A percentile compares a stretch with the other conserved stretches of the same genome.
These are phyloP conservation scores for Lignosus rhinocerotis DNA, from an alignment of 1,284 basidiomycete genomes.

Conservation along the genomic window DNA sequence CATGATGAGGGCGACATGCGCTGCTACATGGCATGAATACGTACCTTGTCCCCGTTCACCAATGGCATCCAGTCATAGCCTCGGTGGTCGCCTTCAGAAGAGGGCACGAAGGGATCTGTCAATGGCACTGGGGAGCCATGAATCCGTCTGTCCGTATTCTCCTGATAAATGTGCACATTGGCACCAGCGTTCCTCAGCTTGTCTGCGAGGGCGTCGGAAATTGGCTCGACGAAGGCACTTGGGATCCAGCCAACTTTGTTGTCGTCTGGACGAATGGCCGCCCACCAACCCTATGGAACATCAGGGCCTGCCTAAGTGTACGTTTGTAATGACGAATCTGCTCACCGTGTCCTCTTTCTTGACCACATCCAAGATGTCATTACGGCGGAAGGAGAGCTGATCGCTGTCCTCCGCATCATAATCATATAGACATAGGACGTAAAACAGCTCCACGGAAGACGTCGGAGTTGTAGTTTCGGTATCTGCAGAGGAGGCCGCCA, in stretches of 20 bases:
- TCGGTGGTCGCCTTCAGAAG: conserved; percentile 18
- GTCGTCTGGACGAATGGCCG: conserved; percentile 58
- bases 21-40: neutral
- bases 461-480: conserved; percentile 31
- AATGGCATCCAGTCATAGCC: conserved; percentile 28
- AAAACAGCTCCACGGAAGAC: conserved; percentile 31
- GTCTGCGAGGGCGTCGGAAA: conserved; percentile 32
- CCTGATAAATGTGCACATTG: conserved; percentile 47
- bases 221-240: conserved; percentile 33
- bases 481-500: conserved; percentile 25
- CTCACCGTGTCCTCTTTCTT: conserved; percentile 58
- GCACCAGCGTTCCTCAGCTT: conserved; percentile 40
- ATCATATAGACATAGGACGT: conserved; percentile 66
- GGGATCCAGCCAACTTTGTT: conserved; percentile 73
- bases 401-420: conserved; percentile 60
- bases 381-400: conserved; percentile 61
- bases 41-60: conserved; percentile 21
- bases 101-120: conserved; percentile 14
- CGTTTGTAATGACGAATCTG: neutral
- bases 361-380: conserved; percentile 67
- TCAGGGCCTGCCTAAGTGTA: neutral
- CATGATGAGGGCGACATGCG: neutral
- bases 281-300: conserved; percentile 67
- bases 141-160: conserved; percentile 27
- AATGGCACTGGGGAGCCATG: conserved; percentile 10